phyloP scores from a whole-genome alignment of 108 stramenopile genomes.

The Aurantiochytrium sp. region DNA sequence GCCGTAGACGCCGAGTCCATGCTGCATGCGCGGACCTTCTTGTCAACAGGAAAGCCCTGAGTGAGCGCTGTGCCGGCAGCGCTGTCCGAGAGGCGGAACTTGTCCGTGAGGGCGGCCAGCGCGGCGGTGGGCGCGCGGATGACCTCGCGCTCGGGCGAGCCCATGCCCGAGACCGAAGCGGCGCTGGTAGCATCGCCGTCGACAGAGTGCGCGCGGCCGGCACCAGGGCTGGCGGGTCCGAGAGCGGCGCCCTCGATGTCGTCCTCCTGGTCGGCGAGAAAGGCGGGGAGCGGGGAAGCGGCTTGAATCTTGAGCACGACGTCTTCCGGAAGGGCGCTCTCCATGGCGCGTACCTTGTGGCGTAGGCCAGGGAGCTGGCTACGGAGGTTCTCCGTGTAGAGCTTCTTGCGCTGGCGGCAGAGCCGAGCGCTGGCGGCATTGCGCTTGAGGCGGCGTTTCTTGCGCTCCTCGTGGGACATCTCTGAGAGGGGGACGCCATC shows the following conservation, averaged over 20 bases:
- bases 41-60: neutral
- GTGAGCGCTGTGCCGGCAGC: neutral
- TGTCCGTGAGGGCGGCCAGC: neutral
- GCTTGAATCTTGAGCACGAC: neutral
- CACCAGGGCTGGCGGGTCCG: too few species aligned
- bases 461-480: neutral
- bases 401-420: slow-evolving; percentile 31
- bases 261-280: neutral
- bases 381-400: slow-evolving; percentile 21
- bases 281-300: neutral
- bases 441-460: slow-evolving; percentile 1
- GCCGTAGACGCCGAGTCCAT: neutral
- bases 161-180: too few species aligned
- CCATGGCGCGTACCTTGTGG: slow-evolving; percentile 18
- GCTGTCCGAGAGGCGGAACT: neutral
- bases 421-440: slow-evolving; percentile 9
- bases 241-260: neutral
- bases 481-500: neutral
- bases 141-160: too few species aligned
- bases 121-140: too few species aligned
- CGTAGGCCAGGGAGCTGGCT: neutral
- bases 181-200: too few species aligned
- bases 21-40: neutral
- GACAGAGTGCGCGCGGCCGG: too few species aligned
- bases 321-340: neutral